Evolutionary conservation across 2,329 filamentous ascomycete genomes (phyloP).

Genomic region (Pseudogymnoascus sp.): DNA sequence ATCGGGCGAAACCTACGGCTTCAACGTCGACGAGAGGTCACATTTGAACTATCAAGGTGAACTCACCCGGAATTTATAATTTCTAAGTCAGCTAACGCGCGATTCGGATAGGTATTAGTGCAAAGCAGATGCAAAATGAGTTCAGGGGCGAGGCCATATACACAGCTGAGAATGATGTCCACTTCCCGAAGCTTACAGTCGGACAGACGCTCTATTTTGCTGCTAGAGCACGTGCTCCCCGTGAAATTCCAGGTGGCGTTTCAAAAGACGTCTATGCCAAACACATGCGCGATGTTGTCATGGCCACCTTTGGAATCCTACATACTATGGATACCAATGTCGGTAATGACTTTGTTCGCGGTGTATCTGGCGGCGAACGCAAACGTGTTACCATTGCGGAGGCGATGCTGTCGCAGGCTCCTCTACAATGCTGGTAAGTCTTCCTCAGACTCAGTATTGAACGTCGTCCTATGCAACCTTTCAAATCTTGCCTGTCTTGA

Average conservation of each 20-base stretch:
- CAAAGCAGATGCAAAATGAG: slow-evolving; percentile 41
- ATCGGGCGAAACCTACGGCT: slow-evolving; percentile 42
- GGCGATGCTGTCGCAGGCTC: slow-evolving; percentile 31
- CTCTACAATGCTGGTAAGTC: slow-evolving; percentile 32
- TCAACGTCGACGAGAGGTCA: slow-evolving; percentile 42
- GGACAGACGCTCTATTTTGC: slow-evolving; percentile 82
- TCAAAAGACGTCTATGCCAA: slow-evolving; percentile 42
- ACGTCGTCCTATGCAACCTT: slow-evolving; percentile 49
- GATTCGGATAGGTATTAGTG: neutral
- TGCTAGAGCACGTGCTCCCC: slow-evolving; percentile 56
- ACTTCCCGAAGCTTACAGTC: slow-evolving; percentile 75
- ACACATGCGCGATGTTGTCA: slow-evolving; percentile 41
- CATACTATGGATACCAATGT: slow-evolving; percentile 45
- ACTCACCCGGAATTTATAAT: neutral
- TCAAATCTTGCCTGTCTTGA: slow-evolving; percentile 45
- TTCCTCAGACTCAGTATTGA: slow-evolving; percentile 62
- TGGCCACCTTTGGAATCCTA: slow-evolving; percentile 48
- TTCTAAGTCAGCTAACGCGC: neutral
- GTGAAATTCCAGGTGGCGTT: slow-evolving; percentile 50
- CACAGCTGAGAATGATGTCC: slow-evolving; percentile 78
- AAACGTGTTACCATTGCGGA: slow-evolving; percentile 53
- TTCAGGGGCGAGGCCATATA: slow-evolving; percentile 73
- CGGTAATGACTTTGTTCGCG: slow-evolving; percentile 48
- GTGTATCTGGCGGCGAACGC: slow-evolving; percentile 48
- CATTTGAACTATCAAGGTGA: slow-evolving; percentile 52